Evolutionary conservation across 2,329 filamentous ascomycete genomes (phyloP).

Genomic region (Sporothrix inflata): DNA sequence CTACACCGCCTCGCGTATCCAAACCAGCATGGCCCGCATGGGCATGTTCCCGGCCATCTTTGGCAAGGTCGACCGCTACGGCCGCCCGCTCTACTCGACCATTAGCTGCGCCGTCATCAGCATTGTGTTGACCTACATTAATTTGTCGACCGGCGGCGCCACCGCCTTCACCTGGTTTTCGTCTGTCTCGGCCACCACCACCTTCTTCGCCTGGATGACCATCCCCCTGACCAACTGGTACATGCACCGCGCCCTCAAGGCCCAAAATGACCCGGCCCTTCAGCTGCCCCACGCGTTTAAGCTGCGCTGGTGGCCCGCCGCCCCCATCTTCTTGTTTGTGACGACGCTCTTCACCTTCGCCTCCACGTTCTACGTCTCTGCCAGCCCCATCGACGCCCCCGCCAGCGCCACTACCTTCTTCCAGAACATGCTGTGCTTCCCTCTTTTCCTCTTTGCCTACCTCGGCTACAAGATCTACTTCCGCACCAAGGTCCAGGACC

Average conservation of each 20-base stretch:
- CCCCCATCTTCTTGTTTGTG: constrained; percentile 25
- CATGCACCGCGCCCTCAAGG: constrained; percentile 30
- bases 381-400: constrained; percentile 28
- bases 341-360: constrained; percentile 28
- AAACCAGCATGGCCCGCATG: constrained; percentile 32
- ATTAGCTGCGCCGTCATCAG: constrained; percentile 24
- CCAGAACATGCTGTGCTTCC: constrained; percentile 31
- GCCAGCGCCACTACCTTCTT: constrained; percentile 29
- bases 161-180: constrained; percentile 31
- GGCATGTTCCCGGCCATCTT: constrained; percentile 31
- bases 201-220: constrained; percentile 32
- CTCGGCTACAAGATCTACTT: constrained; percentile 32
- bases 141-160: constrained; percentile 28
- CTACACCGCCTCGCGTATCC: constrained; percentile 31
- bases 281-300: constrained; percentile 27
- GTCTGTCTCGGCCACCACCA: constrained; percentile 31
- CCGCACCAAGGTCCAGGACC: constrained; percentile 29
- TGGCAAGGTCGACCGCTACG: constrained; percentile 27
- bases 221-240: constrained; percentile 31
- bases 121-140: constrained; percentile 33
- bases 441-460: constrained; percentile 27
- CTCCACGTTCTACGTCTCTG: constrained; percentile 29
- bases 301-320: constrained; percentile 27
- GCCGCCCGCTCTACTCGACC: constrained; percentile 29
- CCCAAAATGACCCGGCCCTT: constrained; percentile 30